Evolutionary conservation across 148 eudicot species (phyloP), one percentile per base, ranked within the genome.

Genomic region (Limonium bicolor): DNA sequence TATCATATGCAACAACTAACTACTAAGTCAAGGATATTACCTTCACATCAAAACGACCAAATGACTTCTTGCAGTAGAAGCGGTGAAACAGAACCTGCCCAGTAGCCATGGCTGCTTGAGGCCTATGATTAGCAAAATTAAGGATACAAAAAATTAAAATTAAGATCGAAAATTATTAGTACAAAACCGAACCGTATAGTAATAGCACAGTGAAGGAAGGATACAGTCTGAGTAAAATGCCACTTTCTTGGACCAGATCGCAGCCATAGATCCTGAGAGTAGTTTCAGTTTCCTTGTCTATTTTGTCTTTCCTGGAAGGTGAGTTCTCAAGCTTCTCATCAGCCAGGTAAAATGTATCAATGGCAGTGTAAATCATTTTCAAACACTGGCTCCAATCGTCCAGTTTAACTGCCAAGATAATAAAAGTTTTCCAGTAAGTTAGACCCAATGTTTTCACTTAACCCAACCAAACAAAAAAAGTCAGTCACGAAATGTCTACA

Each of bases 81-180:
- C 97, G 84, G 54, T 88, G 97, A 24, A 88, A 80, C 24, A 88
- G 51, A 54, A 88, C 97, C 67, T 88, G 97, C 10, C 93, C 93
- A 32, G 95, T 84, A 0, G 97, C 97, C 97, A 88, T 88, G 51
- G 80, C 87, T 18, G 83, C 92, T 64, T 88, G 94, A 35, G 94
- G 92, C 64, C 94, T 83, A 65, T 16, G 46, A 11, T 43, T 11
- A 37, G 18, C 10, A 23, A 7, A 41, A 56, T 66, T 30, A 44
- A 36, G 15, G 27, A 48, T 16, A 25, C n/a, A 45, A 20, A 13
- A 17, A 20, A 29, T 4, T 9, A 7, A n/a, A n/a, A n/a, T n/a
- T n/a, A n/a, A n/a, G n/a, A n/a, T n/a, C n/a, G n/a, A n/a, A n/a
- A n/a, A n/a, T n/a, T n/a, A n/a, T n/a, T n/a, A n/a, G n/a, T n/a